Evolutionary conservation across 2,329 filamentous ascomycete species (phyloP), one percentile per base, ranked within the genome.

Genomic region (Paecilomyces formosus): DNA sequence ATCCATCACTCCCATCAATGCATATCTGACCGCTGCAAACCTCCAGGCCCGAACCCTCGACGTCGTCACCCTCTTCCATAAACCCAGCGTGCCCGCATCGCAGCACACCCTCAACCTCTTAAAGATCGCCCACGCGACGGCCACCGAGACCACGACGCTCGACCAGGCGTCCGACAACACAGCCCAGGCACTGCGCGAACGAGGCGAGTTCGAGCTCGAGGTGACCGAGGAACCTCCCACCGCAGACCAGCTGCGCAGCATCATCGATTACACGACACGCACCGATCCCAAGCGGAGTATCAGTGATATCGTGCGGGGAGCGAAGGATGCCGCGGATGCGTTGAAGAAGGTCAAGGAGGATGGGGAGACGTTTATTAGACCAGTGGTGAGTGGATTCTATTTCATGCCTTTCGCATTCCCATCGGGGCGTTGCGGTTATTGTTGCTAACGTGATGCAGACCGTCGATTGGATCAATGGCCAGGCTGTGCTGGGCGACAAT

Each of bases 41-140:
- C 15, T 35, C 12, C 69, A 92, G 88, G 84, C 82, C 77, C 92
- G 91, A 81, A 83, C 88, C 65, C 83, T 90, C 75, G 92, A 97
- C 80, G 90, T 96, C 65, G 85, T 97, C 72, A 97, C 93, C 61
- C 87, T 99, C 80, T 99, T 97, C 82, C 92, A 97, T 83, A 89
- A 90, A 75, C 85, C 93, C 59, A 83, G 81, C 67, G 83, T 84
- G 57, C 84, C 88, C 22, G 82, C 88, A 63, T 97, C 92, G 3
- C 80, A 85, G 55, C 85, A 88, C 60, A 88, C 88, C 31, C 84
- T 88, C 61, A 87, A 84, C 50, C 78, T 96, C 56, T 84, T 97
- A 61, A 95, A 94, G 78, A 87, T 93, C 76, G 83, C 86, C 31
- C 89, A 89, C 26, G 87, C 88, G 54, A 85, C 85, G 54, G 86